These are phyloP conservation scores for Mycena citricolor DNA, from an alignment of 1,284 basidiomycete genomes.

Conservation along the genomic window DNA sequence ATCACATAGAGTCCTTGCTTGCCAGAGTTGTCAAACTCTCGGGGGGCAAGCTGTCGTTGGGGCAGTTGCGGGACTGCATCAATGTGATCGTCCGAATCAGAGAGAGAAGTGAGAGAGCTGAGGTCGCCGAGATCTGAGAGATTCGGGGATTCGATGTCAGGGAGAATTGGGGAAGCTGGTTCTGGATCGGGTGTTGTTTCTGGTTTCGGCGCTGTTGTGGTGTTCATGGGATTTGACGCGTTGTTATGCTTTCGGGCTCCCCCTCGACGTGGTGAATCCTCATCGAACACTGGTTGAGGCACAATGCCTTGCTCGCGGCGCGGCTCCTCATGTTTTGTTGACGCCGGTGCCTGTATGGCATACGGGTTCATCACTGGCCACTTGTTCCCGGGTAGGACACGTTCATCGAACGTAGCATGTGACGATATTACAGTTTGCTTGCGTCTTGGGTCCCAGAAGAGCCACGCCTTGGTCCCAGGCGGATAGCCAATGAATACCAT, in stretches of 20 bases:
- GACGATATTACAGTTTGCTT: constrained; percentile 27
- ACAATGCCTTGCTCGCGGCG: no score
- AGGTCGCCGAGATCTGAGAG: constrained; percentile 1
- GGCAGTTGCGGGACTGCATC: neutral
- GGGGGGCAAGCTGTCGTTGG: neutral
- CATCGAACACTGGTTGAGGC: neutral
- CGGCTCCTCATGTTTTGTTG: no score
- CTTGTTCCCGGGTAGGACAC: constrained; percentile 23
- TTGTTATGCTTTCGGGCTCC: neutral
- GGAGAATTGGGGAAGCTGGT: neutral
- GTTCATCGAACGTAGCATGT: constrained; percentile 28
- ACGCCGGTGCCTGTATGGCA: neutral
- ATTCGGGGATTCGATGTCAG: neutral
- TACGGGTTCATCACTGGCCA: neutral
- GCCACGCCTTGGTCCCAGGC: constrained; percentile 29
- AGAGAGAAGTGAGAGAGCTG: no score
- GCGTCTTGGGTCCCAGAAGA: constrained; percentile 29
- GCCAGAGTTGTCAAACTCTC: neutral
- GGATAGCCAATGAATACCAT: constrained; percentile 35
- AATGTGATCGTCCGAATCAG: neutral
- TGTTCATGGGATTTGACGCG: neutral
- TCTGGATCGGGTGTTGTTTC: neutral
- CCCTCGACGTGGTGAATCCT: constrained; percentile 5
- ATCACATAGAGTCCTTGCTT: neutral
- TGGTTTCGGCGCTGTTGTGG: neutral